Conservation (phyloP, 2,329 filamentous ascomycete species). For the Neonectria magnoliae region DNA sequence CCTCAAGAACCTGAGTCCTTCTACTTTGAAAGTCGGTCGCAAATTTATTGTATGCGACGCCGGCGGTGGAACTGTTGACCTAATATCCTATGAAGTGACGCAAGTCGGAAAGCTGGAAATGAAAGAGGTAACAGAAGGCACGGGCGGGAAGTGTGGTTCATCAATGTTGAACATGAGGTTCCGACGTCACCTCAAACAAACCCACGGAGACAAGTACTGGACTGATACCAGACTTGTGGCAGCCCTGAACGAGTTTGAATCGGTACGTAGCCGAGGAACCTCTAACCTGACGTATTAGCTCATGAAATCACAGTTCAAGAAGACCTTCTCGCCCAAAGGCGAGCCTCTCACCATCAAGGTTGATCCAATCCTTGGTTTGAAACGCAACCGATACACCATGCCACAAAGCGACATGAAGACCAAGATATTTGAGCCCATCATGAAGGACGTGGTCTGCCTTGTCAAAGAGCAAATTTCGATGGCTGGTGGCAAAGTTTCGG, state of each 20-base stretch:
- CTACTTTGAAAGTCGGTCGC: conserved; percentile 55
- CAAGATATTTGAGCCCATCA: conserved; percentile 57
- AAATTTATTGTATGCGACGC: conserved; percentile 65
- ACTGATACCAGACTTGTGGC: conserved; percentile 54
- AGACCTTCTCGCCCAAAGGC: conserved; percentile 48
- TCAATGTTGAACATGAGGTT: conserved; percentile 61
- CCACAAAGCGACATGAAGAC: conserved; percentile 72
- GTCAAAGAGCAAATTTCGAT: conserved; percentile 54
- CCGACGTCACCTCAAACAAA: conserved; percentile 53
- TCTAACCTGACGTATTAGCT: conserved; percentile 7
- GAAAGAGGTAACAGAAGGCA: conserved; percentile 60
- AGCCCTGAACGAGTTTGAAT: conserved; percentile 57
- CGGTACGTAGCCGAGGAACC: conserved; percentile 54
- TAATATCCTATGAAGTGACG: conserved; percentile 63
- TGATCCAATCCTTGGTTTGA: conserved; percentile 47
- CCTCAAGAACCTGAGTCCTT: conserved; percentile 54
- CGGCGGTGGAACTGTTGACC: conserved; percentile 64
- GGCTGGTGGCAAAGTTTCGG: conserved; percentile 47
- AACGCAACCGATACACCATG: conserved; percentile 46
- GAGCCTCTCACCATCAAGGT: conserved; percentile 50
- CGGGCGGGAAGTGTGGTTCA: conserved; percentile 61
- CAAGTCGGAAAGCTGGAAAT: conserved; percentile 55
- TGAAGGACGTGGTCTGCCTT: conserved; percentile 54
- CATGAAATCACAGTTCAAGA: conserved; percentile 48
- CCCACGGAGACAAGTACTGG: conserved; percentile 55